Conservation (phyloP, 768 basidiomycete genomes). For the Boletellus sp. region DNA sequence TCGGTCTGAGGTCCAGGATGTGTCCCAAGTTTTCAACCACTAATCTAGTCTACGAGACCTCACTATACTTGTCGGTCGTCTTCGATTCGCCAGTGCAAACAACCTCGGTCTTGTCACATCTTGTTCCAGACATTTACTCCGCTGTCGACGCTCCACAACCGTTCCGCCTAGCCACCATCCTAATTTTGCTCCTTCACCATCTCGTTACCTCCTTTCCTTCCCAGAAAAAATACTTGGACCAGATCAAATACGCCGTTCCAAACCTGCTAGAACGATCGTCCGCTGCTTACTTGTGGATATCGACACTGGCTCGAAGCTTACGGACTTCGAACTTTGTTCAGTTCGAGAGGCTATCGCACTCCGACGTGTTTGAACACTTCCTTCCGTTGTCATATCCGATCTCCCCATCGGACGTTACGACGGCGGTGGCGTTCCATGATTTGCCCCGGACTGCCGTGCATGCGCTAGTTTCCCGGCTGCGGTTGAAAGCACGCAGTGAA, state of each 20-base stretch:
- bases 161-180: slow-evolving; percentile 29
- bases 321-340: slow-evolving; percentile 52
- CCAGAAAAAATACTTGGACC: slow-evolving; percentile 46
- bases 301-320: slow-evolving; percentile 46
- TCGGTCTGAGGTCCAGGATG: neutral
- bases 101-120: slow-evolving; percentile 55
- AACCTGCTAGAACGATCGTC: slow-evolving; percentile 37
- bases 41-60: slow-evolving; percentile 65
- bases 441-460: slow-evolving; percentile 42
- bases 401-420: neutral
- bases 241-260: slow-evolving; percentile 20
- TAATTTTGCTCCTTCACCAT: slow-evolving; percentile 57
- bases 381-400: slow-evolving; percentile 8
- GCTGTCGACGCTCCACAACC: slow-evolving; percentile 13
- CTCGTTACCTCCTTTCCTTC: slow-evolving; percentile 61
- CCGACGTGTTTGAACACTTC: slow-evolving; percentile 23
- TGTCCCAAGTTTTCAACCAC: neutral
- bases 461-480: slow-evolving; percentile 44
- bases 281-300: slow-evolving; percentile 48
- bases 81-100: slow-evolving; percentile 63
- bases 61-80: slow-evolving; percentile 58
- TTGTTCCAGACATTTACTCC: slow-evolving; percentile 49
- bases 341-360: slow-evolving; percentile 44
- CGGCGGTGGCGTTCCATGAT: slow-evolving; percentile 5
- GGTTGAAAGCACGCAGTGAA: slow-evolving; percentile 47